Conservation (phyloP, 2,329 filamentous ascomycete genomes). For the Mycosphaerella arachidis region DNA sequence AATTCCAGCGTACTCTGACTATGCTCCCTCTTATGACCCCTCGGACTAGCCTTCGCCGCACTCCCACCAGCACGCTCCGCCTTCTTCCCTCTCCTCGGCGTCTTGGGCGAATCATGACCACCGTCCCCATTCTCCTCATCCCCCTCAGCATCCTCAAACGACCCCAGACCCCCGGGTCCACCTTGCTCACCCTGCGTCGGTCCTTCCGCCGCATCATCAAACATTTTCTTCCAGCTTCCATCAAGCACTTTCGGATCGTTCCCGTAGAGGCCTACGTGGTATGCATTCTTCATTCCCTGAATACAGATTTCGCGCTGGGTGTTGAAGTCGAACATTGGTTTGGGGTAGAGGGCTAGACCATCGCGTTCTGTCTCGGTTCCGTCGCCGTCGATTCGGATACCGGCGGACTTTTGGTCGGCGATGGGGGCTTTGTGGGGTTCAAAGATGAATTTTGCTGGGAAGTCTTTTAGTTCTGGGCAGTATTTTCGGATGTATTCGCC, state of each 20-base stretch:
- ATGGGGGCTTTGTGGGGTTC: constrained; percentile 73
- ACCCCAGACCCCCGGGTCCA: constrained; percentile 35
- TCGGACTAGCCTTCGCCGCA: constrained; percentile 7
- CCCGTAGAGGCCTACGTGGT: constrained; percentile 60
- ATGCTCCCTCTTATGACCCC: constrained; percentile 31
- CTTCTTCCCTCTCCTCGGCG: constrained; percentile 8
- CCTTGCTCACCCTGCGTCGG: constrained; percentile 40
- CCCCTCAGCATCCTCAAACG: constrained; percentile 21
- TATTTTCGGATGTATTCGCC: constrained; percentile 61
- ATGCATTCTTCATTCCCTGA: constrained; percentile 65
- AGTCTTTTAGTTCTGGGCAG: constrained; percentile 48
- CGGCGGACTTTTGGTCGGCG: constrained; percentile 63
- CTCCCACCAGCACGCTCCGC: background rate
- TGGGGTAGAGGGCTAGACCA: constrained; percentile 56
- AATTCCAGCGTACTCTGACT: constrained; percentile 34
- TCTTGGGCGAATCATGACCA: constrained; percentile 4
- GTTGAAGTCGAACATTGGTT: constrained; percentile 73
- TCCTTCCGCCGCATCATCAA: constrained; percentile 44
- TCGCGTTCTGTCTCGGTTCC: constrained; percentile 36
- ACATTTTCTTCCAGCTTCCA: constrained; percentile 53
- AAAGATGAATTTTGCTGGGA: constrained; percentile 68
- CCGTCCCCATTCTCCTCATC: constrained; percentile 24
- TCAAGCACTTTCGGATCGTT: constrained; percentile 58
- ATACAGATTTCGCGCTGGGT: constrained; percentile 60
- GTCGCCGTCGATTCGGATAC: constrained; percentile 57